phyloP scores from a whole-genome alignment of 345 rosid genomes.

The Hirschfeldia incana region DNA sequence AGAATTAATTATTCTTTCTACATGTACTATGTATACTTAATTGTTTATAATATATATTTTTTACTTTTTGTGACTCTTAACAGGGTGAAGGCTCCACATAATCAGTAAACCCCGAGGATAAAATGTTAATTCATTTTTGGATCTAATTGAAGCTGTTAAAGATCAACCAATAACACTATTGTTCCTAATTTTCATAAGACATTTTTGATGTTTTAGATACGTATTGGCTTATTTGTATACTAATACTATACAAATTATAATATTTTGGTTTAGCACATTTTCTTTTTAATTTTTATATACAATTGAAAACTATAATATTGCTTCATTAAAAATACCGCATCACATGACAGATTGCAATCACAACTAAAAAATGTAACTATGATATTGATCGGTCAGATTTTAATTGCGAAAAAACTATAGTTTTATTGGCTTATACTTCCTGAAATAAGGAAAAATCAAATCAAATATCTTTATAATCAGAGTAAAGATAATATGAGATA shows the following conservation, averaged over 20 bases:
- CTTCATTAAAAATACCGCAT: neutral
- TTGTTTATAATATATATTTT: neutral
- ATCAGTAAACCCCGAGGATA: neutral
- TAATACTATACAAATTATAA: neutral
- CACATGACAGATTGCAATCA: neutral
- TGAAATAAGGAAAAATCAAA: neutral
- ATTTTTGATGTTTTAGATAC: neutral
- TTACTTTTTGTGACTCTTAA: neutral
- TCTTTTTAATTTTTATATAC: neutral
- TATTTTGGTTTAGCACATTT: neutral
- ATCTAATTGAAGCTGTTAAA: neutral
- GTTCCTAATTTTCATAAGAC: neutral
- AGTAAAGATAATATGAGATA: neutral
- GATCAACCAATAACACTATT: neutral
- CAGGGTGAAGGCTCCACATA: slow-evolving; percentile 23
- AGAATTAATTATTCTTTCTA: neutral
- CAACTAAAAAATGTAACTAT: neutral
- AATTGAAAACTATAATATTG: neutral
- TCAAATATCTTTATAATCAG: neutral
- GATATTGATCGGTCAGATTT: neutral
- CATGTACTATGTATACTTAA: neutral
- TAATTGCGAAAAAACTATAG: neutral
- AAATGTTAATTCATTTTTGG: neutral
- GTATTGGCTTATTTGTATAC: neutral
- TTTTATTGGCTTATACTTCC: neutral